Conservation (phyloP, 495 filamentous ascomycete genomes). For the Hyphodiscus hymeniophilus region DNA sequence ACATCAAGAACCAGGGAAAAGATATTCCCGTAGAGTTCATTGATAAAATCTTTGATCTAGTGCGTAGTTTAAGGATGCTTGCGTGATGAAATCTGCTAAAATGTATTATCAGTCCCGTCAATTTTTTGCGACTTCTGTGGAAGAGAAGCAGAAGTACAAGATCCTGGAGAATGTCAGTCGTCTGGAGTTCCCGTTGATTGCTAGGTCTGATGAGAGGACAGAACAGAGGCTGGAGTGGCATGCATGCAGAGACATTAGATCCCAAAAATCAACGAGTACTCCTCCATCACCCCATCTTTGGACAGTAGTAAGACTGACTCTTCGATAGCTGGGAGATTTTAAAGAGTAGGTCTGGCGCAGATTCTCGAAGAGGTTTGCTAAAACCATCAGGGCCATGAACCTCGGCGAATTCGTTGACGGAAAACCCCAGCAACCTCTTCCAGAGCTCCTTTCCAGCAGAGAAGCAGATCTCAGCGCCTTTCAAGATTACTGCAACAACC, state of each 20-base stretch:
- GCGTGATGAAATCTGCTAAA: background rate
- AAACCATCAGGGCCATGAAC: conserved; percentile 69
- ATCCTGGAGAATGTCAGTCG: conserved; percentile 55
- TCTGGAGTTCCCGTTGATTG: background rate
- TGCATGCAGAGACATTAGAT: conserved; percentile 85
- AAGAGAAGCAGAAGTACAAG: conserved; percentile 64
- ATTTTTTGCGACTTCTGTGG: conserved; percentile 64
- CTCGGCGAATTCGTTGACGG: conserved; percentile 67
- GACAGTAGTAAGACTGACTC: background rate
- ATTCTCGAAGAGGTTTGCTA: background rate
- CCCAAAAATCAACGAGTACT: conserved; percentile 70
- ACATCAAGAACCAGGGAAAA: conserved; percentile 63
- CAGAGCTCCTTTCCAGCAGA: conserved; percentile 49
- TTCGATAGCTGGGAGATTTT: conserved; percentile 67
- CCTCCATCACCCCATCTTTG: background rate
- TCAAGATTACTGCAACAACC: conserved; percentile 56
- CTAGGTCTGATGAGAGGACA: background rate
- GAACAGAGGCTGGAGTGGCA: conserved; percentile 67
- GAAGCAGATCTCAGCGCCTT: conserved; percentile 58
- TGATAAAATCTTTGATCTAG: conserved; percentile 66
- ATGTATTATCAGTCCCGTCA: conserved; percentile 50
- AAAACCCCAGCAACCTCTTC: conserved; percentile 76
- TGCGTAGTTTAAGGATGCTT: too few species aligned
- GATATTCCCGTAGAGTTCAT: conserved; percentile 63
- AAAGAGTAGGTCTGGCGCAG: conserved; percentile 65